phyloP scores from a whole-genome alignment of 2,329 filamentous ascomycete genomes.

The Trichoderma simmonsii region DNA sequence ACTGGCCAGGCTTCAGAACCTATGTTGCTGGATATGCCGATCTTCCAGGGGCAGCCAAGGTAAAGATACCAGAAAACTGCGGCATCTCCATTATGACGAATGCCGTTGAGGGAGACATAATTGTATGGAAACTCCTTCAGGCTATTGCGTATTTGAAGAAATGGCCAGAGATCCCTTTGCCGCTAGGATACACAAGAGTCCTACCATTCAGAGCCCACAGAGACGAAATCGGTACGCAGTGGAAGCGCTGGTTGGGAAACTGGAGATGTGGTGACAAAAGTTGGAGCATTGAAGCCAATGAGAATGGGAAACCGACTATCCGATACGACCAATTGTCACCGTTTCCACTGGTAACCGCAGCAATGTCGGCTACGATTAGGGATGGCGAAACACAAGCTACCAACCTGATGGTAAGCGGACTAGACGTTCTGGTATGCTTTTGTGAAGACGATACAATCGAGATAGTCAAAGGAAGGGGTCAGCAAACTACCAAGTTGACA shows the following conservation, averaged over 20 bases:
- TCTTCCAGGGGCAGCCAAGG: neutral
- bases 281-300: neutral
- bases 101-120: conserved; percentile 7
- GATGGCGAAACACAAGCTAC: neutral
- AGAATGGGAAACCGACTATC: neutral
- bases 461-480: neutral
- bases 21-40: conserved; percentile 20
- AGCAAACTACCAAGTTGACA: neutral
- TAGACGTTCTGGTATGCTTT: neutral
- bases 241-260: neutral
- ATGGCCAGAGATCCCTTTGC: conserved; percentile 3
- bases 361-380: neutral
- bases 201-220: neutral
- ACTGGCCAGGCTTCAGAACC: conserved; percentile 22
- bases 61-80: conserved; percentile 18
- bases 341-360: neutral
- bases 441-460: neutral
- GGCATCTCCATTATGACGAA: conserved; percentile 26
- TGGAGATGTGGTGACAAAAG: neutral
- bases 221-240: neutral
- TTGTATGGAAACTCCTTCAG: conserved; percentile 9
- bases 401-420: neutral
- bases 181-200: neutral
- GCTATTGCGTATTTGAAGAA: conserved; percentile 4
- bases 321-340: neutral